phyloP scores from a whole-genome alignment of 164 flowering plant species.

The Tetracentron sinense region DNA sequence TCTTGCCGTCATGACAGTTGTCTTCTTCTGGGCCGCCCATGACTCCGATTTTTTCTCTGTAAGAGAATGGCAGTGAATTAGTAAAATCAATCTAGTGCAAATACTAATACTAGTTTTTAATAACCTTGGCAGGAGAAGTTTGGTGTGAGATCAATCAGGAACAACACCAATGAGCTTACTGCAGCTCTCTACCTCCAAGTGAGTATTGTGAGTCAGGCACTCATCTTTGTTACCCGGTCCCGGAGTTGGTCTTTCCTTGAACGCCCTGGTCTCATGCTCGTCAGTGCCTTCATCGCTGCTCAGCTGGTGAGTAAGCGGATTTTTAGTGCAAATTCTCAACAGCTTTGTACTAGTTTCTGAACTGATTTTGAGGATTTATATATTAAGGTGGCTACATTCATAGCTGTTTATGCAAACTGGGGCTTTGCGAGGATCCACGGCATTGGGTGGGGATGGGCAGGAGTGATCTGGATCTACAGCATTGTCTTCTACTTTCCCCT shows the following conservation, averaged over 20 bases:
- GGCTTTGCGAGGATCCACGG: constrained; percentile 56
- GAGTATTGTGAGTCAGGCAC: constrained; percentile 84
- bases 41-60: constrained; percentile 64
- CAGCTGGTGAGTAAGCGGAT: constrained; percentile 44
- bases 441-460: constrained; percentile 88
- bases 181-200: constrained; percentile 86
- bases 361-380: not conserved
- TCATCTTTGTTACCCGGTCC: constrained; percentile 86
- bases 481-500: constrained; percentile 69
- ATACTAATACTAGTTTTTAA: not conserved
- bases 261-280: constrained; percentile 70
- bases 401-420: constrained; percentile 66
- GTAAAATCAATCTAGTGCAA: not conserved
- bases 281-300: constrained; percentile 62
- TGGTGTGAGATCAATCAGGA: constrained; percentile 43
- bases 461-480: constrained; percentile 65
- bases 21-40: constrained; percentile 56
- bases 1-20: constrained; percentile 56
- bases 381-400: constrained; percentile 50
- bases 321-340: too few species aligned
- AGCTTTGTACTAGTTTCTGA: not conserved
- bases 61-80: constrained; percentile 17
- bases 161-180: constrained; percentile 39
- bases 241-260: constrained; percentile 80
- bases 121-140: constrained; percentile 37